A percentile compares a stretch with the other conserved stretches of the same genome.
phyloP scores from a whole-genome alignment of 1,139 yeast genomes.

The Taiozyma sp. region DNA sequence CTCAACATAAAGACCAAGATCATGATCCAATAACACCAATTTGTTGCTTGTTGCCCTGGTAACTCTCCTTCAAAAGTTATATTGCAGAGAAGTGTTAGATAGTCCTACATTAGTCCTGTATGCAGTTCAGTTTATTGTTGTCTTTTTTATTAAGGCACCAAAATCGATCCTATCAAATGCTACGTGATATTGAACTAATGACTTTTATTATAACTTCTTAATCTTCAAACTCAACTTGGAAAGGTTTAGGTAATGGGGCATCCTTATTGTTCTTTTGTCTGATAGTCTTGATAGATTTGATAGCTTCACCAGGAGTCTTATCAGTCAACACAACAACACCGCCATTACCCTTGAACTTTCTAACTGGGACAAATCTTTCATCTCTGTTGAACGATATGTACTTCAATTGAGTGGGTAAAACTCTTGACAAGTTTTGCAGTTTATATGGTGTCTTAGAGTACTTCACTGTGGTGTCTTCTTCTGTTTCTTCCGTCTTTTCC shows the following conservation, averaged over 20 bases:
- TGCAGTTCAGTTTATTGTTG: too few relatives aligned
- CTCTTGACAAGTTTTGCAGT: constrained; percentile 78
- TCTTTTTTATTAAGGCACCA: too few relatives aligned
- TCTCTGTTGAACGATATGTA: constrained; percentile 75
- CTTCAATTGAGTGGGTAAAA: constrained; percentile 85
- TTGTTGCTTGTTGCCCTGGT: constrained; percentile 44
- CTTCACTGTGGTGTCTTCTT: constrained; percentile 29
- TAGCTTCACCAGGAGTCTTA: constrained; percentile 59
- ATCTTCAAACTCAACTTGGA: constrained; percentile 28
- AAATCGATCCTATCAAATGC: background rate
- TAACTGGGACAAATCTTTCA: constrained; percentile 78
- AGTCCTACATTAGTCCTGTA: too few relatives aligned
- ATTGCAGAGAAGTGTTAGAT: too few relatives aligned
- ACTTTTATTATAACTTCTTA: background rate
- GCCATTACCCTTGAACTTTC: constrained; percentile 71
- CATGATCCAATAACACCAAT: constrained; percentile 71
- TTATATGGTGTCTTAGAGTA: constrained; percentile 60
- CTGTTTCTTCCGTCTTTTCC: constrained; percentile 21
- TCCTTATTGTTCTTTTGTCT: constrained; percentile 78
- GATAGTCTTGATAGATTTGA: constrained; percentile 73
- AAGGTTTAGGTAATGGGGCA: constrained; percentile 92
- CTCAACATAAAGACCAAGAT: constrained; percentile 47
- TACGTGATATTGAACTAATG: background rate
- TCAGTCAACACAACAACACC: constrained; percentile 84
- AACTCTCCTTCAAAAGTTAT: background rate